Conservation (phyloP, 129 eudicot species). For the Ambrosia artemisiifolia region DNA sequence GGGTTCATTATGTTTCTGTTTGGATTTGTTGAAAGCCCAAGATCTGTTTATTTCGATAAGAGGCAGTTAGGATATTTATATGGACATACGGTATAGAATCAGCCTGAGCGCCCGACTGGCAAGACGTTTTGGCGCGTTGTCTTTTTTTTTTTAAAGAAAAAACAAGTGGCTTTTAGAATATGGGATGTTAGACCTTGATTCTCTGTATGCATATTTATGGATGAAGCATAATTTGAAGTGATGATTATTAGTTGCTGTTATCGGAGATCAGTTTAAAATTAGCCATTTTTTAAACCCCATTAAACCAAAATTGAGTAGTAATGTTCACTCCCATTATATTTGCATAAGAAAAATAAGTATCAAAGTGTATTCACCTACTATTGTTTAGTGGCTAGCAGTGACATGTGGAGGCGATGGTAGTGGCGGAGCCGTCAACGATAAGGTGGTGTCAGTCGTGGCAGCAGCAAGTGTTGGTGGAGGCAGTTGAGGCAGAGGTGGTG, state of each 20-base stretch:
- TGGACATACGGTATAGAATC: not conserved
- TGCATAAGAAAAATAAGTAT: too few relatives aligned
- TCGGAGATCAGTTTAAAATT: too few relatives aligned
- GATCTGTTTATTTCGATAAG: conserved; percentile 15
- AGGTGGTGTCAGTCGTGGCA: too few relatives aligned
- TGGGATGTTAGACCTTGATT: not conserved
- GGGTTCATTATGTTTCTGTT: conserved; percentile 9
- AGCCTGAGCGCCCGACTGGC: conserved; percentile 7
- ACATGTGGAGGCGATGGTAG: too few relatives aligned
- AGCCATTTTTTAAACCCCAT: too few relatives aligned
- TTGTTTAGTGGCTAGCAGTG: too few relatives aligned
- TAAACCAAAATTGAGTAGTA: too few relatives aligned
- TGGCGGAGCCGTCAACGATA: too few relatives aligned
- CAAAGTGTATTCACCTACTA: too few relatives aligned
- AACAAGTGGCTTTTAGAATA: not conserved
- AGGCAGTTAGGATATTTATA: conserved; percentile 22
- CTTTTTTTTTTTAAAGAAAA: not conserved
- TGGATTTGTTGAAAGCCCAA: conserved; percentile 25
- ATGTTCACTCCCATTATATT: too few relatives aligned
- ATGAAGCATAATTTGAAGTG: conserved; percentile 3
- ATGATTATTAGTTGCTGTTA: not conserved
- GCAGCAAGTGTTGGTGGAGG: too few relatives aligned
- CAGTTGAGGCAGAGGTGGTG: too few relatives aligned
- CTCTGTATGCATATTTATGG: not conserved
- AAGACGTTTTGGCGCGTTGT: conserved; percentile 12